Evolutionary conservation across 495 filamentous ascomycete genomes (phyloP).

Genomic region (Aspergillus coremiiformis): DNA sequence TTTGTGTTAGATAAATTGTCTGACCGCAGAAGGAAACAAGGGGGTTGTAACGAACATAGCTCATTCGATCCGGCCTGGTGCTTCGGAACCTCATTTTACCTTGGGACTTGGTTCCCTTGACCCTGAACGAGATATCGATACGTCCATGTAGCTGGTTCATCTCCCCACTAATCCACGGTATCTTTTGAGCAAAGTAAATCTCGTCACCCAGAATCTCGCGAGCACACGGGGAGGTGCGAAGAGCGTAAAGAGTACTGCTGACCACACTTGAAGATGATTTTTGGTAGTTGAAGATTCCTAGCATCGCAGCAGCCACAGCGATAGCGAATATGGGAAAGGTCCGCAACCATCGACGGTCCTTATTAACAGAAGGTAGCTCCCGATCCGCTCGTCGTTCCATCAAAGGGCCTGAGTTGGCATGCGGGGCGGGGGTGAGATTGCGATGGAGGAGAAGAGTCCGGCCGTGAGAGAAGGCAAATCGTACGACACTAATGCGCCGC

Average conservation of each 20-base stretch:
- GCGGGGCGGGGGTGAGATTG: conserved; percentile 43
- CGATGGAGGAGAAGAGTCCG: conserved; percentile 25
- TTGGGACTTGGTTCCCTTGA: conserved; percentile 67
- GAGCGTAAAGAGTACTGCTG: conserved; percentile 76
- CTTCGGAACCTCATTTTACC: conserved; percentile 80
- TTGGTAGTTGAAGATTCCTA: conserved; percentile 98
- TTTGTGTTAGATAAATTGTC: not conserved
- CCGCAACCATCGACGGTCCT: conserved; percentile 38
- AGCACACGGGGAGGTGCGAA: conserved; percentile 70
- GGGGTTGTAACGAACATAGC: conserved; percentile 49
- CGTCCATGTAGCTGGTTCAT: conserved; percentile 91
- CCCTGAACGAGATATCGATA: conserved; percentile 80
- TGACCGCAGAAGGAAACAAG: not conserved
- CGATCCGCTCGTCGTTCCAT: conserved; percentile 75
- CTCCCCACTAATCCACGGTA: conserved; percentile 89
- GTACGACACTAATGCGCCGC: conserved; percentile 17
- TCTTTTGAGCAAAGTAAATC: conserved; percentile 80
- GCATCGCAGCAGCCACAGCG: conserved; percentile 54
- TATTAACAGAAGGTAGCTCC: conserved; percentile 53
- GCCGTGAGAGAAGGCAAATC: conserved; percentile 3
- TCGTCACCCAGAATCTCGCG: conserved; percentile 77
- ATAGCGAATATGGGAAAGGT: conserved; percentile 53
- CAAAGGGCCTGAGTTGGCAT: conserved; percentile 54
- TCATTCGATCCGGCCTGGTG: conserved; percentile 62
- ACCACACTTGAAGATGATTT: conserved; percentile 79